Evolutionary conservation across 805 yeast genomes (phyloP), one percentile per base, ranked within the genome.

Genomic region (Saturnispora dispora): DNA sequence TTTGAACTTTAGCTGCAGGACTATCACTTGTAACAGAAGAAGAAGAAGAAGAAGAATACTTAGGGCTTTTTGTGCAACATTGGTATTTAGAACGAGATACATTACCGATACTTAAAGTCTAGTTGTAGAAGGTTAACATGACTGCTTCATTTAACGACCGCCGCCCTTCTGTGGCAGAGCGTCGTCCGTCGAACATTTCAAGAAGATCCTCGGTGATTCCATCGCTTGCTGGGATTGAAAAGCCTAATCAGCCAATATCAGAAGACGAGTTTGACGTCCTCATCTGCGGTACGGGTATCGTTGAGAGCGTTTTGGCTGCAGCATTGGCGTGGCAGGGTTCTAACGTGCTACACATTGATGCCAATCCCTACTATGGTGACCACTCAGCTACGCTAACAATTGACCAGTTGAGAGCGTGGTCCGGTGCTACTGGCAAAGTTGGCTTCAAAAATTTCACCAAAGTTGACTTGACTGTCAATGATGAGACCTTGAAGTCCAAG

Each of bases 261-360:
- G 81, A 93, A 6, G 87, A 83, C 28, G 37, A 48, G 9, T 87
- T 88, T 58, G 99, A 93, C 63, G 96, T 93, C 13, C 74, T 93
- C 30, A 85, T 93, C 51, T 80, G 85, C 56, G 99, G 99, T 36
- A 91, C 99, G 0, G 98, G 98, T 3, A 73, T 93, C 41, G 83
- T 82, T 2, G 96, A 93, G 65, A 80, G 88, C 58, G 82, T 93
- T 11, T 68, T 89, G 46, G 96, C 98, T 0, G 96, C 97, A 11
- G 91, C 97, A 0, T 73, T 93, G 45, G 85, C 97, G 11, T 93
- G 99, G 98, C 96, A 88, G 60, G 99, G 99, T n/a, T 81, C 93
- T n/a, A 81, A 77, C 57, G 97, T 93, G 8, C 71, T 93, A 43
- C 99, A 93, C 63, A 80, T 93, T 30, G 99, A 93, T 65, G 73